Evolutionary conservation across 2,329 filamentous ascomycete genomes (phyloP).

Genomic region (Nemania diffusa): DNA sequence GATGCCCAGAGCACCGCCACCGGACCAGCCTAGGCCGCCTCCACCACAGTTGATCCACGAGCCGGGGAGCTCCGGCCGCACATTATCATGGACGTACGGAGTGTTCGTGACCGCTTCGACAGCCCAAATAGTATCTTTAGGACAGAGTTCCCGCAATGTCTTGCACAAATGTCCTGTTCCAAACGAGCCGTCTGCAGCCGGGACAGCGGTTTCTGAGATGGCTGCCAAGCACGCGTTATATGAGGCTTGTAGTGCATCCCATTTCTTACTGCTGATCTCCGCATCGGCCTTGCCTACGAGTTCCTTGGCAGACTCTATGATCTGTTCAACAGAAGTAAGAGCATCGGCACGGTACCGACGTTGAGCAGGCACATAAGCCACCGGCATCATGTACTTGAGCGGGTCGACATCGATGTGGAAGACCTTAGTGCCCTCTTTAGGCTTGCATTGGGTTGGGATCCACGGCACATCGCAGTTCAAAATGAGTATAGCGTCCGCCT

Average conservation of each 20-base stretch:
- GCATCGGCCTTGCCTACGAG: conserved; percentile 55
- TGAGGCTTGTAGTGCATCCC: conserved; percentile 64
- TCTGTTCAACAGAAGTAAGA: conserved; percentile 72
- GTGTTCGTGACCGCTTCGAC: conserved; percentile 81
- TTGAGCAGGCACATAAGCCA: conserved; percentile 75
- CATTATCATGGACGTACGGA: conserved; percentile 71
- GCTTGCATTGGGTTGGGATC: conserved; percentile 80
- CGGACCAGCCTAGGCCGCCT: conserved; percentile 64
- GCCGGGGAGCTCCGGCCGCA: conserved; percentile 67
- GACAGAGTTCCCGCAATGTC: conserved; percentile 52
- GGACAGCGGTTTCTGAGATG: conserved; percentile 67
- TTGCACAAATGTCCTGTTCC: conserved; percentile 60
- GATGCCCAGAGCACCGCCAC: conserved; percentile 61
- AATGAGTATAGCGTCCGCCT: conserved; percentile 85
- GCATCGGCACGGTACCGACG: conserved; percentile 75
- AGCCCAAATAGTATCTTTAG: conserved; percentile 72
- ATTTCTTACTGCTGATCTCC: conserved; percentile 55
- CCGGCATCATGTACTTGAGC: conserved; percentile 76
- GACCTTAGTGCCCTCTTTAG: conserved; percentile 62
- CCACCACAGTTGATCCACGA: conserved; percentile 65
- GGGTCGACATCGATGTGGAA: conserved; percentile 75
- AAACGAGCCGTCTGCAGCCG: conserved; percentile 71
- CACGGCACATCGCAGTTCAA: conserved; percentile 92
- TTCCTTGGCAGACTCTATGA: conserved; percentile 64
- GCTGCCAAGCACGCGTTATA: conserved; percentile 68